Evolutionary conservation across 805 yeast genomes (phyloP), one percentile per base, ranked within the genome.

Genomic region (Candida suzukii): DNA sequence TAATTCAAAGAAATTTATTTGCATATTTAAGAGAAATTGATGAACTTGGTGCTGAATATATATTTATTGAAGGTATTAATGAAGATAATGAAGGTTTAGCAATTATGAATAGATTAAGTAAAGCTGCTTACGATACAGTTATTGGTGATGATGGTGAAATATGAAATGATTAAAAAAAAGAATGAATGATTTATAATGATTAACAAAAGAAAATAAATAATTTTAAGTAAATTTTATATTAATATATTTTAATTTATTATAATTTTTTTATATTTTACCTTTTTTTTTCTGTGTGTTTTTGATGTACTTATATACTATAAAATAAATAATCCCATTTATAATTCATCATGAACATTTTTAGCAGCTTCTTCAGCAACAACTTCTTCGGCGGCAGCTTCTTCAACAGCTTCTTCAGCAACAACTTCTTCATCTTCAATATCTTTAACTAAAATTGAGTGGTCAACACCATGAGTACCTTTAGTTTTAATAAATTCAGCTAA

Each of bases 51-150:
- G 88, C 78, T 2, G 88, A 83, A 45, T 49, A 78, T 29, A 88
- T 93, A 10, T 68, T 93, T 37, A 88, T 90, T 1, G 97, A 90
- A 58, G 95, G 95, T 0, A 76, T 88, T 8, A 76, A 68, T 22
- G 88, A 84, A 48, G 63, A 68, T 1, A 73, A 82, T 40, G 93
- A 88, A 55, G 99, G 99, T 0, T 68, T 90, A 42, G 99, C 99
- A 0, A 83, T 93, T 29, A 91, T 93, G 96, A 93, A 93, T 58
- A 66, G 99, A 51, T 66, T 91, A 26, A 69, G 73, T 28, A 90
- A 90, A 58, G 97, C 97, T 3, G 95, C 97, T 0, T 63, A 74
- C 6, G 74, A 70, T 30, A 56, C 52, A 1, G 47, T 61, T 5
- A 45, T 11, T n/a, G 36, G 41, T 18, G 17, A 12, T 5, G 12